Conservation (phyloP, 257 asterid species). For the Penstemon eatonii region DNA sequence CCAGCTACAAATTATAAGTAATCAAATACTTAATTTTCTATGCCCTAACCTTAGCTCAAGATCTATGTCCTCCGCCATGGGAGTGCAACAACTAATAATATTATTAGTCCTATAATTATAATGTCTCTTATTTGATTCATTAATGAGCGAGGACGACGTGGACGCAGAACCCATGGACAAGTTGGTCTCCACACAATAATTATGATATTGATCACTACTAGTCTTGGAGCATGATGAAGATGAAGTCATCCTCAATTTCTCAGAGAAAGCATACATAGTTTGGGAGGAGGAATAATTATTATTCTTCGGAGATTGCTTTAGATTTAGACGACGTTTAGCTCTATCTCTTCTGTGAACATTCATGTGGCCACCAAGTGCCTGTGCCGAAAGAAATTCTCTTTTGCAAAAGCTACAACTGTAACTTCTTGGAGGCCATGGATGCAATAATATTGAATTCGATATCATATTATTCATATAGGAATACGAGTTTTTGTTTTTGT, state of each 20-base stretch:
- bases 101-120: constrained; percentile 5
- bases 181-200: constrained; percentile 20
- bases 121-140: constrained; percentile 25
- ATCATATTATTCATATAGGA: no score
- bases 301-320: constrained; percentile 38
- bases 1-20: neutral
- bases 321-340: constrained; percentile 48
- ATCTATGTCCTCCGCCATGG: constrained; percentile 51
- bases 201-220: neutral
- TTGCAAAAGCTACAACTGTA: constrained; percentile 62
- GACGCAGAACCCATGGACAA: constrained; percentile 25
- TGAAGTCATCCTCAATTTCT: neutral
- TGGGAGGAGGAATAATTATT: constrained; percentile 1
- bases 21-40: constrained; percentile 32
- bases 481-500: constrained; percentile 15
- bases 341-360: constrained; percentile 73
- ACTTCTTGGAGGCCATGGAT: constrained; percentile 62
- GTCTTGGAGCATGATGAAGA: no score
- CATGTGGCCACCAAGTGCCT: constrained; percentile 83
- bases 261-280: neutral
- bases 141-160: constrained; percentile 6
- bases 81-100: neutral
- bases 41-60: constrained; percentile 78
- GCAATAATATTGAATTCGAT: no score
- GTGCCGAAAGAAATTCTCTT: constrained; percentile 65